Evolutionary conservation across 345 rosid species (phyloP).

Genomic region (Salix brachista): DNA sequence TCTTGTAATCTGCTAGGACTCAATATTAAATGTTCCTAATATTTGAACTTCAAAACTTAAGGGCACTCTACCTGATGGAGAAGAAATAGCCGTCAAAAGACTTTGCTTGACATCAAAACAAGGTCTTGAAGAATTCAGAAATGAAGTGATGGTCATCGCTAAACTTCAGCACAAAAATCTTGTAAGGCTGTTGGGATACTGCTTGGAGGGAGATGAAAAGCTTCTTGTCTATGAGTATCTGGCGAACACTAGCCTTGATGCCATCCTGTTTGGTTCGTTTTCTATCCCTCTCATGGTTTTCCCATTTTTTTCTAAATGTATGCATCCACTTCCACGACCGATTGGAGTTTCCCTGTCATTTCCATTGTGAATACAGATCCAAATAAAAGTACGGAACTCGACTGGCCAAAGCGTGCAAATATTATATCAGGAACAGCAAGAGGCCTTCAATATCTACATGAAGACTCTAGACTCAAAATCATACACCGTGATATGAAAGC

Average conservation of each 20-base stretch:
- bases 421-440: conserved; percentile 40
- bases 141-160: conserved; percentile 44
- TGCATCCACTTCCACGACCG: background rate
- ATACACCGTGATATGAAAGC: conserved; percentile 48
- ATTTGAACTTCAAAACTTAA: conserved; percentile 3
- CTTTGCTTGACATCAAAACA: conserved; percentile 48
- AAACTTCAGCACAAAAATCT: conserved; percentile 59
- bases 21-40: too few relatives aligned
- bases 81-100: conserved; percentile 49
- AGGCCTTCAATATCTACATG: conserved; percentile 47
- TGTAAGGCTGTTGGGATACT: conserved; percentile 37
- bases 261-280: conserved; percentile 38
- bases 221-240: conserved; percentile 43
- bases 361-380: conserved; percentile 27
- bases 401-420: conserved; percentile 39
- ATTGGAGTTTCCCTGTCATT: background rate
- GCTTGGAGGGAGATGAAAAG: conserved; percentile 40
- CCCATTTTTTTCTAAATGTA: too few relatives aligned
- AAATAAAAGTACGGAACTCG: conserved; percentile 26
- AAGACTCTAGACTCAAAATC: conserved; percentile 53
- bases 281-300: background rate
- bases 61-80: conserved; percentile 42
- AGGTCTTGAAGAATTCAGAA: conserved; percentile 51
- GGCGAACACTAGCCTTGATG: conserved; percentile 33
- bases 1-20: too few relatives aligned